Base-by-base conservation (phyloP, 176 grass and related monocot species). In the Metroxylon sagu region DNA sequence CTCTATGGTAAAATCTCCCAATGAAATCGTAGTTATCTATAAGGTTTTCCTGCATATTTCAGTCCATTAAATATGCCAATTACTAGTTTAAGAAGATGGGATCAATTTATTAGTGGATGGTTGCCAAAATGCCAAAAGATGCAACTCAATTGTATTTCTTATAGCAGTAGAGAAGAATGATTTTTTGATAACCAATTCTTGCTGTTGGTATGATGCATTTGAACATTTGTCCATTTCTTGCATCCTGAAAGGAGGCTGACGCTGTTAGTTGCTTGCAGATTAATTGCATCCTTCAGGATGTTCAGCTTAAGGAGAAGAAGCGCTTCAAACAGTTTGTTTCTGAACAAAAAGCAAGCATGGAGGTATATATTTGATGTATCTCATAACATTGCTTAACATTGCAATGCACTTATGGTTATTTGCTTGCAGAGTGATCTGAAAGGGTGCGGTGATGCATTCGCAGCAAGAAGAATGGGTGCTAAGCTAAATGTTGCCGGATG, bases 271-370 rank as follows among this genome's bases (percentile, higher is more conserved):
- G 51, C 60, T 66, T 88, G 54, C 80, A 98, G 93, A 98, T 98
- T 21, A 80, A 78, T 61, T 81, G 62, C 62, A 74, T 98, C 85
- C 87, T 98, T 67, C 93, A 98, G 72, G 87, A 98, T 67, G 93
- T 98, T 74, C 93, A 98, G 66, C 92, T 92, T 62, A 98, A 82
- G 56, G 87, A 98, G 62, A 84, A 88, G 48, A 84, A 88, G 57
- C 82, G 93, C 48, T 98, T 98, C 76, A 98, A 85, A 69, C 93
- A 98, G 70, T 98, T 98, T 79, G 93, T 98, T 88, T 92, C 70
- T 59, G 87, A 92, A 79, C 92, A 87, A 75, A 92, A 82, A 92
- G 81, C 93, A 62, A 83, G 84, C 74, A 92, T 89, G 93, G 93
- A 98, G 93, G 93, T 98, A 91, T 30, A 61, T 64, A 62, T 53